Evolutionary conservation across 2,329 filamentous ascomycete genomes (phyloP), one percentile per base, ranked within the genome.

Genomic region (Didymella exigua): DNA sequence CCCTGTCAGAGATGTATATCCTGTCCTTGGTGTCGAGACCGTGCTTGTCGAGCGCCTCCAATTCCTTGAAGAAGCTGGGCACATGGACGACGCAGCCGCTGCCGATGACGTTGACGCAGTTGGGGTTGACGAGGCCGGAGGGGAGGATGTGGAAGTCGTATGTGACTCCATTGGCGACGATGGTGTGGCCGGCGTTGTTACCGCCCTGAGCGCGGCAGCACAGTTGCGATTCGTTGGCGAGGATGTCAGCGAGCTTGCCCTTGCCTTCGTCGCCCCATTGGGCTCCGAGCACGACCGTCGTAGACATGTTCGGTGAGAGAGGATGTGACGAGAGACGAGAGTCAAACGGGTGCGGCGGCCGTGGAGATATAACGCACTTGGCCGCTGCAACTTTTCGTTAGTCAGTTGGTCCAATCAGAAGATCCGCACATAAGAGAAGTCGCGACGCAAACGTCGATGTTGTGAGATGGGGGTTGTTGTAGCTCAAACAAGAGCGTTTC

Each of bases 71-170:
- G 78, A 89, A 88, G 49, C 80, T 79, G 18, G 85, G 84, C 50
- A 89, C 81, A 74, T 90, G 84, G 62, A 90, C 86, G 56, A 90
- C 88, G 43, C 86, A 88, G 56, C 89, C 72, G 58, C 77, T 64
- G 31, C 80, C 89, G 70, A 93, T 88, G 53, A 93, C 78, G 77
- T 92, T 93, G 66, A 85, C 81, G 72, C 84, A 89, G 37, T 79
- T 78, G 6, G 88, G 86, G 70, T 89, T 90, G 62, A 93, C 81
- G 57, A 93, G 82, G 56, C 90, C 90, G 51, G 85, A 89, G 21
- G 73, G 71, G 23, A 76, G 69, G 62, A 77, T 75, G 58, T 76
- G 73, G 62, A 74, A 75, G 51, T 76, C 73, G 65, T 76, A 76
- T 21, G 81, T 83, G 63, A 78, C 63, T 47, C 78, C 77, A 58